Conservation (phyloP, 148 eudicot genomes). For the Rhododendron simsii region DNA sequence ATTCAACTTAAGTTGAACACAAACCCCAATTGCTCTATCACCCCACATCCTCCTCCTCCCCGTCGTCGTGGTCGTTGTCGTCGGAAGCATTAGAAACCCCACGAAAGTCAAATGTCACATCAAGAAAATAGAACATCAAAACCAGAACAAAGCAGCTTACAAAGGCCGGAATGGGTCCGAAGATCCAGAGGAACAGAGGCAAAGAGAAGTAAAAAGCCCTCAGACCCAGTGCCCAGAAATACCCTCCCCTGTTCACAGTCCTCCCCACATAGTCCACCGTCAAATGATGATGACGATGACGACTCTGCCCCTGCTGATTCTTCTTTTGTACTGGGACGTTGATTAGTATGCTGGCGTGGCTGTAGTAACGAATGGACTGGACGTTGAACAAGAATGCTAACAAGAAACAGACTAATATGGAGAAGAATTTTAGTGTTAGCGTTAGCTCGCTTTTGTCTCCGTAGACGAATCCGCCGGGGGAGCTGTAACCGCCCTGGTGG, state of each 20-base stretch:
- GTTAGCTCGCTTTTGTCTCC: constrained; percentile 44
- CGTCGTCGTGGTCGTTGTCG: not conserved
- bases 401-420: constrained; percentile 70
- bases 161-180: constrained; percentile 86
- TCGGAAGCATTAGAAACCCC: constrained; percentile 10
- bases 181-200: constrained; percentile 80
- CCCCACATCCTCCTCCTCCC: not conserved
- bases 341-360: constrained; percentile 83
- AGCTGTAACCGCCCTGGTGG: constrained; percentile 17
- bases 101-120: constrained; percentile 40
- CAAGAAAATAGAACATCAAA: constrained; percentile 58
- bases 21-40: not conserved
- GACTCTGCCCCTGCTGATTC: not conserved
- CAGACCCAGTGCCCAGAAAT: constrained; percentile 85
- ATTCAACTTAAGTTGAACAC: constrained; percentile 23
- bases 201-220: constrained; percentile 81
- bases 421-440: constrained; percentile 60
- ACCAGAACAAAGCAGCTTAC: constrained; percentile 48
- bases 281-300: not conserved
- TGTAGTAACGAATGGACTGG: constrained; percentile 80
- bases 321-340: constrained; percentile 51
- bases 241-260: constrained; percentile 65
- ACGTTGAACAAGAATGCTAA: constrained; percentile 63
- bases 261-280: constrained; percentile 50
- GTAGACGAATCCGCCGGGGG: constrained; percentile 29